Evolutionary conservation across 139 green algal genomes (phyloP).

Genomic region (Tetraselmis striata): DNA sequence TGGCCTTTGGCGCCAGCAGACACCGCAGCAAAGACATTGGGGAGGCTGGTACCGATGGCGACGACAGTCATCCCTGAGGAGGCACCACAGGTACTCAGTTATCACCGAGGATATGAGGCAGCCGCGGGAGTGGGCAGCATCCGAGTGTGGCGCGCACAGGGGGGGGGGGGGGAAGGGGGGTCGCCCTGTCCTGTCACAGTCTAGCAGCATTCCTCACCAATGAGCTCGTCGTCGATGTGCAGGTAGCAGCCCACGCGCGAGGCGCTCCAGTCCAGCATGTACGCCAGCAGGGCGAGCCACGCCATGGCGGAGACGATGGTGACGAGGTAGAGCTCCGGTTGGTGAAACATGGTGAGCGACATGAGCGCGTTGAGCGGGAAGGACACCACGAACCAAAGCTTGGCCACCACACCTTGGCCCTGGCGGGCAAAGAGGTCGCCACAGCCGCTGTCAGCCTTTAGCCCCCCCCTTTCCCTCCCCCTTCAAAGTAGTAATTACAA

Average conservation of each 20-base stretch:
- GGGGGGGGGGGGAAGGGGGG: no score
- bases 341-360: neutral
- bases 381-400: neutral
- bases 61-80: conserved; percentile 3
- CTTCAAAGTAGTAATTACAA: no score
- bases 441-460: no score
- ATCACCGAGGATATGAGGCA: no score
- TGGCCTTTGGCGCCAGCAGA: neutral
- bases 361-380: conserved; percentile 1
- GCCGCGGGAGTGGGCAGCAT: no score
- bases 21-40: conserved; percentile 9
- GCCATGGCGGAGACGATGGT: neutral
- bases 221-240: neutral
- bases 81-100: no score
- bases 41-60: conserved; percentile 1
- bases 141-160: no score
- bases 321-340: neutral
- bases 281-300: conserved; percentile 1
- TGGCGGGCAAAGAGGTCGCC: no score
- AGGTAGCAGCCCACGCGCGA: neutral
- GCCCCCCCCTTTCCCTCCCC: no score
- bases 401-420: neutral
- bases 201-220: no score
- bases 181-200: no score
- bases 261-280: neutral